Evolutionary conservation across 305 asterid species (phyloP), one percentile per base, ranked within the genome.

Genomic region (Fraxinus greggii): DNA sequence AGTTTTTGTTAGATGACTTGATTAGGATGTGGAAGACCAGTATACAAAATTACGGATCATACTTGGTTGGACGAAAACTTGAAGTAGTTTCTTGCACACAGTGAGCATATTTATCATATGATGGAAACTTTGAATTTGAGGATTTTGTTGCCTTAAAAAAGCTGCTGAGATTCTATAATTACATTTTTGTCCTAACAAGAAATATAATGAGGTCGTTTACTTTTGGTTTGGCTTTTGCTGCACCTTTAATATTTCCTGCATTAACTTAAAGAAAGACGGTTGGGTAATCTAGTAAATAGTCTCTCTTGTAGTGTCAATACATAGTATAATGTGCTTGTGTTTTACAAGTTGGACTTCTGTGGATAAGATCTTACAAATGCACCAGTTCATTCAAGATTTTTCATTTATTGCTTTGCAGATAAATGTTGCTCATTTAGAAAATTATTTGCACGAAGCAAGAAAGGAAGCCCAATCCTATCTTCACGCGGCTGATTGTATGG

Each of bases 381-480:
- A 5, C 73, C 7, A 12, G 73, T 28, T 26, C 73, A 26, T 24
- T 65, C 73, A 9, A 65, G 19, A 10, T 26, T 24, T 65, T 65
- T 48, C 77, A 26, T 81, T 67, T 80, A 63, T 69, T 82, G 40
- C 74, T 73, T 67, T 84, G 88, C 94, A 96, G 99, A 88, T 94
- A 98, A 96, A 96, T 79, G 92, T 98, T 84, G 98, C 97, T 42
- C 98, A 94, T 88, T 85, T 96, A 73, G 98, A 96, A 92, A 96
- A 94, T 78, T 96, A 97, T 85, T 90, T 96, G 81, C 98, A 96
- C 67, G 98, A 96, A 86, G 98, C 99, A 33, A 94, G 99, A 86
- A 92, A 96, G 85, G 98, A 96, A 89, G 98, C 98, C 56, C 98
- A 94, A 85, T 93, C 95, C 79, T 91, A 94, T 89, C 97, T 92